phyloP scores from a whole-genome alignment of 345 rosid species.

The Gossypium arboreum region DNA sequence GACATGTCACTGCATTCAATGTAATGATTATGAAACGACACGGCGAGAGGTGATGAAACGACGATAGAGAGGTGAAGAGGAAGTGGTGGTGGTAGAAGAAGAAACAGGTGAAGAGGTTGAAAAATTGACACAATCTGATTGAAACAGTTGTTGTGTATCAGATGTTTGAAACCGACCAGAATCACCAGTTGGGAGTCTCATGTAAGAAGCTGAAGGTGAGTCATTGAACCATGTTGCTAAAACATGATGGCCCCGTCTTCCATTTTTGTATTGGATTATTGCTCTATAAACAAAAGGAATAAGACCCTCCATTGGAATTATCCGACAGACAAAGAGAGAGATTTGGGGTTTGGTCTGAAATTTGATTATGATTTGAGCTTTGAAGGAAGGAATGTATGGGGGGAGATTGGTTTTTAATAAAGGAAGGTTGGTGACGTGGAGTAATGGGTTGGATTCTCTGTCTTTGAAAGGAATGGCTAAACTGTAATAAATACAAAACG shows the following conservation, averaged over 20 bases:
- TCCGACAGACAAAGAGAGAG: conserved; percentile 15
- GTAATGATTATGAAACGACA: conserved; percentile 29
- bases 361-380: background rate
- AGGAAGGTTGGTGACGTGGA: conserved; percentile 44
- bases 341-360: conserved; percentile 11
- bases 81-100: background rate
- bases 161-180: conserved; percentile 64
- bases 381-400: conserved; percentile 1
- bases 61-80: conserved; percentile 51
- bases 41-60: conserved; percentile 49
- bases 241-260: conserved; percentile 30
- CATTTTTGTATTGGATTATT: conserved; percentile 58
- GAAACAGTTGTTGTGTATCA: conserved; percentile 38
- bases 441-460: conserved; percentile 22
- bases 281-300: conserved; percentile 69
- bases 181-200: conserved; percentile 66
- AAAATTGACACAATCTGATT: conserved; percentile 33
- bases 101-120: conserved; percentile 19
- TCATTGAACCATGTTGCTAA: conserved; percentile 40
- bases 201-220: conserved; percentile 69
- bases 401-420: conserved; percentile 25
- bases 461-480: conserved; percentile 36
- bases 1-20: conserved; percentile 9
- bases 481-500: conserved; percentile 10
- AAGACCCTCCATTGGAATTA: conserved; percentile 64